A percentile compares a stretch with the other conserved stretches of the same genome.
Conservation (phyloP, 2,329 filamentous ascomycete species). For the Ceratocystiopsis brevicomis region DNA sequence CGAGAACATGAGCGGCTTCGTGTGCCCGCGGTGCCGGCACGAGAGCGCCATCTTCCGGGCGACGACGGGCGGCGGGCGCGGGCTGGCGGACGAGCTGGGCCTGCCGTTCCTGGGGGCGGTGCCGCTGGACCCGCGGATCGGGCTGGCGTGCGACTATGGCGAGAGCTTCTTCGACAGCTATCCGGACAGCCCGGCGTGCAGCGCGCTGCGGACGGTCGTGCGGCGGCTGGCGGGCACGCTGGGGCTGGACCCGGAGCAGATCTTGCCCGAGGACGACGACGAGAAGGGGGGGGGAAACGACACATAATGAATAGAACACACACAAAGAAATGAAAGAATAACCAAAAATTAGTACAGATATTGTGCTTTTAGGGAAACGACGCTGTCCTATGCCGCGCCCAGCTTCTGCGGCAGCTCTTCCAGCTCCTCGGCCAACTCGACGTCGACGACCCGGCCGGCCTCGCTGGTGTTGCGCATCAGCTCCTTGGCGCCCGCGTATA, state of each 20-base stretch:
- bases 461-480: slow-evolving; percentile 85
- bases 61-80: slow-evolving; percentile 71
- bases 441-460: slow-evolving; percentile 72
- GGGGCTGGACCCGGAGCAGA: slow-evolving; percentile 38
- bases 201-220: slow-evolving; percentile 66
- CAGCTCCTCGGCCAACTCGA: slow-evolving; percentile 63
- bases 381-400: slow-evolving; percentile 16
- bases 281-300: neutral
- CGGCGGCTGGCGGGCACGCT: slow-evolving; percentile 47
- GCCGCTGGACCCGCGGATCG: slow-evolving; percentile 79
- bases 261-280: slow-evolving; percentile 22
- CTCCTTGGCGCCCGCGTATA: slow-evolving; percentile 92
- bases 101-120: slow-evolving; percentile 82
- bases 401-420: slow-evolving; percentile 58
- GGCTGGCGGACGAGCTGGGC: slow-evolving; percentile 65
- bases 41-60: slow-evolving; percentile 73
- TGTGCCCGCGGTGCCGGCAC: slow-evolving; percentile 80
- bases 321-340: too few species aligned
- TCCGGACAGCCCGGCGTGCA: slow-evolving; percentile 78
- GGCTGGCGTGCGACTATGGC: slow-evolving; percentile 91
- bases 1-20: slow-evolving; percentile 96
- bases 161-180: slow-evolving; percentile 94
- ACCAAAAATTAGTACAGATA: too few species aligned
- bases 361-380: too few species aligned
- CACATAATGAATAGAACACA: too few species aligned